Base-by-base conservation (phyloP, 169 alveolate species). In the Babesia gibsoni region DNA sequence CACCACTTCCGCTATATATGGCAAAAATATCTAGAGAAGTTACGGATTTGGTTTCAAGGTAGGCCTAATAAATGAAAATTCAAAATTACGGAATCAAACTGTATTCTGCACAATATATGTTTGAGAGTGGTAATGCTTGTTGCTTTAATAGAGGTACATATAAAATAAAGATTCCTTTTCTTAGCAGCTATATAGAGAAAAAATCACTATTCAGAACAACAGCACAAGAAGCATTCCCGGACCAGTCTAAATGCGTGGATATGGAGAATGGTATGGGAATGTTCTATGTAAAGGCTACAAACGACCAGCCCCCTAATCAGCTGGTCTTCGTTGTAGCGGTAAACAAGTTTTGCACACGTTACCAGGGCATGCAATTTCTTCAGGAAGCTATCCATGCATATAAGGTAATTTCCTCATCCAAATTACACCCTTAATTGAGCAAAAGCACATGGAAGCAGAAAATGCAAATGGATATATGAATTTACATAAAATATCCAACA, bases 191-290 rank as follows among this genome's bases (percentile, higher is more conserved):
- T 14, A 39, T 39, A n/a, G n/a, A n/a, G n/a, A n/a, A n/a, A n/a
- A n/a, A n/a, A n/a, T 16, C 10, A 25, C 8, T 37, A 29, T 23
- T 6, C 41, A 77, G 86, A 61, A 77, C 86, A 10, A 53, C 75
- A 3, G 73, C 86, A 23, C 81, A 67, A 67, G 86, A 77, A 39
- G 86, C 86, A 32, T 52, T 58, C 23, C 86, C 86, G 4, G 82
- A 77, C 30, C 83, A 77, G 43, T 52, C 86, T 2, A 77, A 77
- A 52, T 68, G 86, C 27, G 86, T 77, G 14, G 86, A 45, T 48
- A 77, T 77, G 86, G 86, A 77, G n/a, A 77, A 77, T 52, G 49
- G 43, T 50, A 77, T 77, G 86, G 86, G 86, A 18, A 77, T 68
- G 53, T 77, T 77, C 29, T 77, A 77, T 61, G 82, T 77, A 9